Base-by-base conservation (phyloP, 768 basidiomycete genomes). In the Lentinula lateritia region DNA sequence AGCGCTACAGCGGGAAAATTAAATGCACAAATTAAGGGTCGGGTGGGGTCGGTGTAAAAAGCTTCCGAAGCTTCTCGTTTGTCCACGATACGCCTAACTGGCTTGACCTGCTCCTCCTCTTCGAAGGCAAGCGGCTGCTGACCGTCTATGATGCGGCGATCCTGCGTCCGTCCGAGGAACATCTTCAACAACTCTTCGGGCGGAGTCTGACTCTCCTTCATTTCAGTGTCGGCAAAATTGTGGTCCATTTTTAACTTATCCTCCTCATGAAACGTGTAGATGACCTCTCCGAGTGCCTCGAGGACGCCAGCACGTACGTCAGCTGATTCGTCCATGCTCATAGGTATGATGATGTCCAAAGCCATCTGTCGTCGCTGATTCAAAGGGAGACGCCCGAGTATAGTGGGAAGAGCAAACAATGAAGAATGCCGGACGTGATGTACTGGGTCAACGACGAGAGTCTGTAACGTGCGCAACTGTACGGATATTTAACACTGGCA, bases 1-100 rank as follows among this genome's bases (percentile, higher is more conserved):
- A 94, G 79, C 3, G 87, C 85, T 7, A 98, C 91, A 6, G 94
- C 95, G 23, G 96, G 96, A 69, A 91, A 90, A 74, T 97, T 93
- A 75, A 93, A 94, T 5, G 91, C 91, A 70, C 89, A 90, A 46
- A 92, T 85, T 20, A 92, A 76, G 1, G 89, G 83, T 10, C 92
- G 85, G 53, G 88, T 83, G 3, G 86, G 83, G 69, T 93, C 89
- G 42, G 80, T 78, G 67, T 79, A 82, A 67, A 85, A 82, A 39
- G 75, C 72, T 60, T 81, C 79, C 63, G 79, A 61, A 48, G 74
- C 65, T 43, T 60, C 63, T 6, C 60, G 58, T 39, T 60, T 50
- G 46, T 36, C 43, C 43, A 50, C 4, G 39, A 35, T 58, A 53
- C 64, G 55, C 5, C 66, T 64, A 20, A 50, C 56, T 32, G 65